Base-by-base conservation (phyloP, 148 eudicot species). In the Vaccinium darrowii region DNA sequence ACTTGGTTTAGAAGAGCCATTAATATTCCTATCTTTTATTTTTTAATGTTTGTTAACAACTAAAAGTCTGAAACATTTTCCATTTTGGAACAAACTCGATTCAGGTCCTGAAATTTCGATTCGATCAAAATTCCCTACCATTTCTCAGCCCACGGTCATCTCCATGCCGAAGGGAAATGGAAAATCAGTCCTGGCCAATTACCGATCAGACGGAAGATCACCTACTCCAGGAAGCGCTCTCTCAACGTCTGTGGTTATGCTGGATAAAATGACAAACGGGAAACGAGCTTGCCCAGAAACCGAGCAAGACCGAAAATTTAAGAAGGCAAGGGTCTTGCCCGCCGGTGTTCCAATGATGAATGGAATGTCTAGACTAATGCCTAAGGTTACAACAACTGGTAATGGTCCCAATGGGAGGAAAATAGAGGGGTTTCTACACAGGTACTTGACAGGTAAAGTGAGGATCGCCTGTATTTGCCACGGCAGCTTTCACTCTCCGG, bases 381-480 rank as follows among this genome's bases (percentile, higher is more conserved):
- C 81, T 79, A 56, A 12, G 30, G 81, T 79, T 7, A 79, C 81
- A 7, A 54, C 81, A 0, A 79, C 58, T 1, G 80, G 80, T 23
- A 57, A 54, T 30, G 81, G 81, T 1, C 81, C 65, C 65, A 79
- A 79, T 56, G 81, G 81, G 63, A 79, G 7, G 81, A 79, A 27
- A 56, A 79, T 79, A 27, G 81, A 79, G 30, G 81, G 81, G 23
- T 56, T 79, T 79, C 49, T 79, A 8, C 54, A 79, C 81, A 30
- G 23, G 27, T 79, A 79, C 65, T 25, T 2, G 63, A 79, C 30
- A 79, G 81, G 65, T 47, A 33, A 79, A 27, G 81, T 79, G 65
- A 54, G 65, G 6, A 56, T 79, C 30, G 65, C 54, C 1, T 79
- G 81, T 16, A 13, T 79, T n/a, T 79, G 81, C 23, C 81, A 79